Evolutionary conservation across 225 moss, liverwort and hornwort genomes (phyloP).

Genomic region (Takakia lepidozioides): DNA sequence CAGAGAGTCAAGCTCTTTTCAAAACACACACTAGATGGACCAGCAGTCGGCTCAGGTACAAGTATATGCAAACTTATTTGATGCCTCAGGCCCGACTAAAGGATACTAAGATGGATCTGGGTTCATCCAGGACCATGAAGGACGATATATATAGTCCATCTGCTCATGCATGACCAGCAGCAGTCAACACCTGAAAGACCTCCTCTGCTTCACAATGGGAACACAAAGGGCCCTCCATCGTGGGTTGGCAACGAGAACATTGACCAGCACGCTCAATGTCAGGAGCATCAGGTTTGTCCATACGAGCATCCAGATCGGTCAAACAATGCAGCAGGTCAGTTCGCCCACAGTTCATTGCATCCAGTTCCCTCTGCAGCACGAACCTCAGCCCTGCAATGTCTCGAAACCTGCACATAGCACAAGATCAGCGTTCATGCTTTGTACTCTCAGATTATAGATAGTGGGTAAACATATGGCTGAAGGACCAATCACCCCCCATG

Average conservation of each 20-base stretch:
- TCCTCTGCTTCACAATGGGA: conserved; percentile 88
- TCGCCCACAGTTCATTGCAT: conserved; percentile 54
- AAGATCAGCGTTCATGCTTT: conserved; percentile 5
- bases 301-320: conserved; percentile 44
- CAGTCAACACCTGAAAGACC: conserved; percentile 61
- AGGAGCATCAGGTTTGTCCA: conserved; percentile 56
- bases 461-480: no score
- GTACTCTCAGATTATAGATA: no score
- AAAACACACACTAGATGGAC: no score
- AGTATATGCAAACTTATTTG: no score
- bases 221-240: conserved; percentile 67
- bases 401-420: conserved; percentile 49
- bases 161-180: no score
- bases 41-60: no score
- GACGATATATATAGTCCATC: no score
- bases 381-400: conserved; percentile 75
- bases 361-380: conserved; percentile 68
- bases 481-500: no score
- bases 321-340: conserved; percentile 48
- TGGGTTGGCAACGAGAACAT: conserved; percentile 76
- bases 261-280: conserved; percentile 76
- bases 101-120: no score
- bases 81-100: no score
- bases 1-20: no score
- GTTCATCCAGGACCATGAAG: no score